Evolutionary conservation across 1,139 yeast genomes (phyloP), one percentile per base, ranked within the genome.

Genomic region (Geotrichum australiense): DNA sequence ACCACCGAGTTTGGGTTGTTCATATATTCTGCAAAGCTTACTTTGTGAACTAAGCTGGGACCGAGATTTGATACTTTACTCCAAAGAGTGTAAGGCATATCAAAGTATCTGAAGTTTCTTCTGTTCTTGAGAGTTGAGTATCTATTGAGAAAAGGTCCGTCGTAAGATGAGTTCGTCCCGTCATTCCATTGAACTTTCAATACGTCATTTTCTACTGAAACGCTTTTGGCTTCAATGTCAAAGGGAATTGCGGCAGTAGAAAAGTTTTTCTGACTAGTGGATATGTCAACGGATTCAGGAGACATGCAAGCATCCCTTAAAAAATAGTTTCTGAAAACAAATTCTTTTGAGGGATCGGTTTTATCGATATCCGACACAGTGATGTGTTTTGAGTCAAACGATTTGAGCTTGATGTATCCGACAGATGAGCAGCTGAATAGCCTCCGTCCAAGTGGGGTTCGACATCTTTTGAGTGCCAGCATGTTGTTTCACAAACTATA

Each of bases 261-360:
- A 59, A 82, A 80, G 23, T 70, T 58, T 56, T 80, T 82, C 55
- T 82, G 93, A 26, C 71, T 70, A 0, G 86, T 71, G 23, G 62
- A 58, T 2, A 68, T 65, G 51, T 82, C 84, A 3, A 80, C 70
- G 1, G 83, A 74, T 11, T 54, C 59, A 0, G 64, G 54, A 3
- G 76, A 64, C 3, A 61, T 58, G 39, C 85, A 78, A 0, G 86
- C 69, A 53, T 83, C 94, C 49, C 93, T 66, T 28, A 83, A 64
- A 53, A 82, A 80, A 2, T 75, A 60, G 46, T 72, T 75, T 47
- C 70, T 69, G 58, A 70, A 79, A 25, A 68, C 63, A 16, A 72
- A 68, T 11, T 43, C 43, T 10, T 37, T 43, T 3, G 36, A 5
- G 3, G 51, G 49, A 11, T 28, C 31, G 2, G 15, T 33, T 7